Evolutionary conservation across 2,329 filamentous ascomycete species (phyloP).

Genomic region (Fusarium veterinarium): DNA sequence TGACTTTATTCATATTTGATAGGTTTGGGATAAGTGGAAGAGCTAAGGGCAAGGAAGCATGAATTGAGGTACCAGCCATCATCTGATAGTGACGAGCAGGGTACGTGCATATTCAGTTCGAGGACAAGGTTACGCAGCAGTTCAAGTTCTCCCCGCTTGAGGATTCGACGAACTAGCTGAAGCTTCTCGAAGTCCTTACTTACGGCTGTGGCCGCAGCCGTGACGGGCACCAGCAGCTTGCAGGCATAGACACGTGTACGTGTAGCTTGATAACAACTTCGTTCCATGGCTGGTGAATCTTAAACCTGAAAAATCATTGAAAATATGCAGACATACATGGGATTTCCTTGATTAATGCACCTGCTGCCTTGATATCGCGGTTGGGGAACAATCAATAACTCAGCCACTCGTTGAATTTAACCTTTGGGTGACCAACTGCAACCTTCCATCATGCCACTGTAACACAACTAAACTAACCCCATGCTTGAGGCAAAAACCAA

Average conservation of each 20-base stretch:
- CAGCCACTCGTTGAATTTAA: constrained; percentile 3
- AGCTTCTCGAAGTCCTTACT: constrained; percentile 20
- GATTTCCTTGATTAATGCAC: constrained; percentile 9
- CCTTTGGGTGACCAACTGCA: constrained; percentile 9
- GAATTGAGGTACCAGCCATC: background rate
- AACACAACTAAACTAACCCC: constrained; percentile 12
- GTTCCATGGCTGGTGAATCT: constrained; percentile 3
- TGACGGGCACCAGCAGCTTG: constrained; percentile 32
- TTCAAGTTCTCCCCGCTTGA: constrained; percentile 20
- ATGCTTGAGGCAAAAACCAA: background rate
- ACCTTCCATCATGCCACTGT: constrained; percentile 16
- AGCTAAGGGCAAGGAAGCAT: background rate
- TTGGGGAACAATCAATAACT: background rate
- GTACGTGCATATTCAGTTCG: background rate
- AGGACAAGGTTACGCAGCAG: constrained; percentile 23
- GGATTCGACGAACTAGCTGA: constrained; percentile 23
- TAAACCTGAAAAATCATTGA: constrained; percentile 5
- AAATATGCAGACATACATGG: background rate
- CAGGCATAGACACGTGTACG: constrained; percentile 29
- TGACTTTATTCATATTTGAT: background rate
- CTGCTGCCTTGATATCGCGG: constrained; percentile 23
- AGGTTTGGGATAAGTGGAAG: background rate
- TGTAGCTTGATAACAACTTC: constrained; percentile 20
- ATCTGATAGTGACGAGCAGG: constrained; percentile 4
- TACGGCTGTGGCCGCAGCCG: constrained; percentile 25